Percentiles rank a stretch among this genome's conserved stretches.
Evolutionary conservation across 1,284 basidiomycete genomes (phyloP).

Genomic region (Irpex sp.): DNA sequence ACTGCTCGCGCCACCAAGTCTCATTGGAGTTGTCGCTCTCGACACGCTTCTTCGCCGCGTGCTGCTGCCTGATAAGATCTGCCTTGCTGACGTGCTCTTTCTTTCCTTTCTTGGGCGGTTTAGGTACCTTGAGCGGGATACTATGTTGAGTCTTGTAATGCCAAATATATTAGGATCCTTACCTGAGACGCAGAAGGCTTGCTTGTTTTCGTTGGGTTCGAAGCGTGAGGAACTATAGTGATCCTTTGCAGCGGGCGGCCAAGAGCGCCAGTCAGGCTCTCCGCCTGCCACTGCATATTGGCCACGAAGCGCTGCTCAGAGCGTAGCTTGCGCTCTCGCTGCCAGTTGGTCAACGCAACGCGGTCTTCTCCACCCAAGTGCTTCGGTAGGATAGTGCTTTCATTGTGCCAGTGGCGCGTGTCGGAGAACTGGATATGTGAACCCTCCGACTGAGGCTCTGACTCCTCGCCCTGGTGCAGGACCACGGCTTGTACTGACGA

Average conservation of each 20-base stretch:
- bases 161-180: neutral
- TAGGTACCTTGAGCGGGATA: neutral
- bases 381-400: slow-evolving; percentile 46
- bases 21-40: slow-evolving; percentile 35
- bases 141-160: neutral
- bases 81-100: slow-evolving; percentile 28
- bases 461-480: neutral
- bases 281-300: slow-evolving; percentile 52
- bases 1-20: slow-evolving; percentile 48
- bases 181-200: neutral
- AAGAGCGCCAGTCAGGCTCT: slow-evolving; percentile 58
- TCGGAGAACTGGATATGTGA: slow-evolving; percentile 45
- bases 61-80: slow-evolving; percentile 43
- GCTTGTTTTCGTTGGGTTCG: neutral
- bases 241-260: slow-evolving; percentile 50
- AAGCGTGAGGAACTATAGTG: slow-evolving; percentile 40
- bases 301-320: slow-evolving; percentile 55
- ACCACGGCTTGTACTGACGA: neutral
- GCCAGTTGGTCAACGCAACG: slow-evolving; percentile 28
- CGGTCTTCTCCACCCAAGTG: slow-evolving; percentile 47
- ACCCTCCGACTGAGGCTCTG: neutral
- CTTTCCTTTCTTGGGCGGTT: slow-evolving; percentile 25
- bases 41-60: slow-evolving; percentile 40
- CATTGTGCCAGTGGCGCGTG: slow-evolving; percentile 56
- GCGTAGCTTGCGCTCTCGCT: slow-evolving; percentile 35